Evolutionary conservation across 805 yeast genomes (phyloP).

Genomic region (Wickerhamia fluorescens): DNA sequence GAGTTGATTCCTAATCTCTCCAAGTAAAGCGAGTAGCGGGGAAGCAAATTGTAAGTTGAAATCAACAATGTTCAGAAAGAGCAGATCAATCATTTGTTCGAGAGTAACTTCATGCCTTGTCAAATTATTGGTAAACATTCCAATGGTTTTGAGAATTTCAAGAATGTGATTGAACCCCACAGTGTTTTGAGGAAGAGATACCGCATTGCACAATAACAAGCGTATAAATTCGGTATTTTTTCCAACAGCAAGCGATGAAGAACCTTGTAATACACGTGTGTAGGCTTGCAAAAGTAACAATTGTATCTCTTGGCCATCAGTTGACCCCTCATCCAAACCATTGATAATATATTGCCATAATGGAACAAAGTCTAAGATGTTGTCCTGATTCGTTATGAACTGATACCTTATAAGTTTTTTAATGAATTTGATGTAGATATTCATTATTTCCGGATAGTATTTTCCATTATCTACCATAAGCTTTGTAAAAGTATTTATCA

Average conservation of each 20-base stretch:
- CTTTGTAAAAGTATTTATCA: conserved; percentile 15
- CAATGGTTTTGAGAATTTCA: background rate
- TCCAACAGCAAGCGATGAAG: no score
- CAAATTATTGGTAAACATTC: no score
- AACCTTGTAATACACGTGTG: no score
- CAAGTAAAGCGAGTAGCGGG: no score
- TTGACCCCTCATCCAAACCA: conserved; percentile 3
- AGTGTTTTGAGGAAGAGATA: background rate
- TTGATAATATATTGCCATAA: conserved; percentile 6
- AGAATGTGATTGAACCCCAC: background rate
- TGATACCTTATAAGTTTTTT: conserved; percentile 10
- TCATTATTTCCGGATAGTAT: conserved; percentile 28
- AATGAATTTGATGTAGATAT: conserved; percentile 20
- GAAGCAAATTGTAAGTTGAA: no score
- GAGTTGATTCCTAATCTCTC: no score
- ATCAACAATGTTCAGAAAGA: no score
- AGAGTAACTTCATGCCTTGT: no score
- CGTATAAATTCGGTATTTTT: background rate
- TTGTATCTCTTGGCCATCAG: conserved; percentile 14
- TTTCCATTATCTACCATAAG: conserved; percentile 25
- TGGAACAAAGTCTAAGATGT: conserved; percentile 7
- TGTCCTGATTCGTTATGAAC: conserved; percentile 7
- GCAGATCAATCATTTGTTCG: no score
- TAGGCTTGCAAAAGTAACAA: conserved; percentile 15
- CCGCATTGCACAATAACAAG: background rate